Evolutionary conservation across 257 asterid genomes (phyloP), one percentile per base, ranked within the genome.

Genomic region (Solanum piurae): DNA sequence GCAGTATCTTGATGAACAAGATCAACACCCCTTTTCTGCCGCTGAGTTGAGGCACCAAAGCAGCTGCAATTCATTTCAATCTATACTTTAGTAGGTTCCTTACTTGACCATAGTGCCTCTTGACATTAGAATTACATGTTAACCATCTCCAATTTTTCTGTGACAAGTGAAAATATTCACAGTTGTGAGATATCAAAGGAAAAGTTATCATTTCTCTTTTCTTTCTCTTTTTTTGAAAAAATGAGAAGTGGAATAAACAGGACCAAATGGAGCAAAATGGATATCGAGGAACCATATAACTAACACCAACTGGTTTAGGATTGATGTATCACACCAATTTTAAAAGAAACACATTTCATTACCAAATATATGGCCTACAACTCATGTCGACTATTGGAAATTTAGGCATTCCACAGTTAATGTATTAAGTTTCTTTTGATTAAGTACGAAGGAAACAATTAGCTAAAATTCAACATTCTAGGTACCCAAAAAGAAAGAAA

Each of bases 41-140:
- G 69, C 86, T 46, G 27, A 49, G 86, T 82, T 49, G 86, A 46
- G 69, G 42, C 86, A 86, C 98, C 92, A 88, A 94, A 96, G 92
- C 98, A 95, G 94, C 93, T 84, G 89, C 98, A 95, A 86, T 90
- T 91, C 99, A 95, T 96, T 91, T 88, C 94, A 89, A 77, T 90
- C 44, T 31, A 46, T 44, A 49, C 69, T 49, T 31, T 31, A 49
- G 69, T 46, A 82, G 69, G 69, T 20, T 82, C 37, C 86, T 46
- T 82, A 82, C 86, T 49, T 82, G 69, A 82, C 69, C 69, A 82
- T 82, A 49, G 60, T 49, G 69, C 44, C 44, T 82, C 31, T 52
- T 82, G 86, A 49, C 31, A 52, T 9, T 64, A 29, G 31, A 29
- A 82, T 82, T 31, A 31, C 69, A 82, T 31, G 69, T 49, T 20